Evolutionary conservation across 169 alveolate species (phyloP), one percentile per base, ranked within the genome.

Genomic region (Plasmodium cynomolgi): DNA sequence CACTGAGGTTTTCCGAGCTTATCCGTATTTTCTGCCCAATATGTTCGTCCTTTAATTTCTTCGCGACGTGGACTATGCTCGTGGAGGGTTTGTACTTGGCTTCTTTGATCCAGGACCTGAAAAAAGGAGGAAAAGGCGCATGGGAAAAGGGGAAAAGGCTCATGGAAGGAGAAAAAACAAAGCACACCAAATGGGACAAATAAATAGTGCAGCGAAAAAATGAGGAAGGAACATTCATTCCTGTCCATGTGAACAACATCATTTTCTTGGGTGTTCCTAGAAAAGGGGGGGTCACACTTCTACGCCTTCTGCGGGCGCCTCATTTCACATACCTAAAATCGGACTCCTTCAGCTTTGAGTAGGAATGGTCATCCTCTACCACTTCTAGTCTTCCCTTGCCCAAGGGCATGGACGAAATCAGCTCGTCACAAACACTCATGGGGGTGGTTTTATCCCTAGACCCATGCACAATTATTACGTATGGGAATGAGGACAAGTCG

Each of bases 31-130:
- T 62, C 13, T 88, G 58, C 13, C 90, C 90, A 41, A 88, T 58
- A 6, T 41, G 44, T 23, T 88, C 94, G 73, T 88, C 83, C 56
- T 88, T 88, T 47, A 88, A 80, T 13, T 88, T 79, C 54, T 80
- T 88, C 73, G 94, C 90, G 20, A 88, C 90, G 56, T 68, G 72
- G 72, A 88, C 91, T 80, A 74, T 44, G 23, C 83, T 39, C 37
- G 94, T 88, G 20, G 94, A 88, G 6, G 94, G 94, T 37, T 29
- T 88, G 37, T 88, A 88, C 71, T 56, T 88, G 34, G 83, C 94
- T 81, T 88, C 94, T 37, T 88, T 88, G 23, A 88, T 88, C 94
- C 94, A 88, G n/a, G 94, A 71, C 73, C 94, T 88, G 73, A 39
- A 62, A 62, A 80, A 37, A 26, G 39, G 77, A 79, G 81, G 50